Percentiles rank a stretch among this genome's conserved stretches.
These are phyloP conservation scores for Plasmodium ovale DNA, from an alignment of 169 alveolate species.

Conservation along the genomic window DNA sequence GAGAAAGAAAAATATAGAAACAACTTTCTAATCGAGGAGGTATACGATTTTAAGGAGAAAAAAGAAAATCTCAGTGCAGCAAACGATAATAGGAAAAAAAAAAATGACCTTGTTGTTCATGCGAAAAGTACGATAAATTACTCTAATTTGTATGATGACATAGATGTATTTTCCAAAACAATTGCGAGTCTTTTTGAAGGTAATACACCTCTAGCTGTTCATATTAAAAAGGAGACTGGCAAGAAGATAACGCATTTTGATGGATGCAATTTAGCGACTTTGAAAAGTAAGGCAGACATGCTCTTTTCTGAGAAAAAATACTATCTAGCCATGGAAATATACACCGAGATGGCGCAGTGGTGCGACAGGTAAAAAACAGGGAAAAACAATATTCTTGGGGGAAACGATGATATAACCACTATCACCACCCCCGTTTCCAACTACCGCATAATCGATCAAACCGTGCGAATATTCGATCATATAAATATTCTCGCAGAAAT, in stretches of 20 bases:
- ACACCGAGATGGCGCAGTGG: conserved; percentile 4
- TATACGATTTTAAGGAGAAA: conserved; percentile 38
- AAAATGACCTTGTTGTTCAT: neutral
- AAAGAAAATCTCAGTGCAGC: neutral
- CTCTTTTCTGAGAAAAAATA: conserved; percentile 36
- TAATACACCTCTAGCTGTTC: conserved; percentile 1
- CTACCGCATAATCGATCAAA: too few species aligned
- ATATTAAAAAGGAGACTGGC: conserved; percentile 19
- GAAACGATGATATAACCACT: too few species aligned
- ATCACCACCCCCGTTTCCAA: too few species aligned
- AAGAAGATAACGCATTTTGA: neutral
- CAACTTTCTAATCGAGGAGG: conserved; percentile 59
- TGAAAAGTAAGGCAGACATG: conserved; percentile 36
- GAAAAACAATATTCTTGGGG: too few species aligned
- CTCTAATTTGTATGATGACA: conserved; percentile 4
- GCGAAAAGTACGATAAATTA: neutral
- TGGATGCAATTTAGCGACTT: neutral
- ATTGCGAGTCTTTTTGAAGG: neutral
- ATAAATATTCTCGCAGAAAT: too few species aligned
- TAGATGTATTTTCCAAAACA: neutral
- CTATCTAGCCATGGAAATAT: conserved; percentile 5
- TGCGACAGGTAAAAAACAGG: conserved; percentile 13
- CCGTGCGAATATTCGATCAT: too few species aligned
- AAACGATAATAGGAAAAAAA: neutral
- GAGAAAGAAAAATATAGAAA: conserved; percentile 38